Base-by-base conservation (phyloP, 805 yeast species). In the Cyberlindnera mycetangii region DNA sequence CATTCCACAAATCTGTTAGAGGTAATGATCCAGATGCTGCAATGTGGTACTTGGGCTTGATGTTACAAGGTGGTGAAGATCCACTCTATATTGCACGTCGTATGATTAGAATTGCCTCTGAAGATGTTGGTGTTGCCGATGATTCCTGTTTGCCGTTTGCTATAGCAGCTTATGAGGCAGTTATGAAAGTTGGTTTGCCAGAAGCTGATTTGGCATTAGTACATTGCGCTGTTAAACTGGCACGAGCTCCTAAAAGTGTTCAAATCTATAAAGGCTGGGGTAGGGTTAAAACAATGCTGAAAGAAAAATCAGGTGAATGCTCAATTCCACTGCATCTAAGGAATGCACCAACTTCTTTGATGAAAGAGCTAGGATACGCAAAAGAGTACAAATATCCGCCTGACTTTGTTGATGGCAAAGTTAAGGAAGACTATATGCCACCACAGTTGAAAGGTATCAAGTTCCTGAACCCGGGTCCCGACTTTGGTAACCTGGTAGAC, bases 21-120 rank as follows among this genome's bases (percentile, higher is more conserved):
- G 99, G 99, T 0, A 76, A 87, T 0, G 83, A 92, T 56, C 83
- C 90, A 0, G 88, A 93, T 67, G 98, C 97, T 0, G 83, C 98
- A 0, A 66, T 93, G 48, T 90, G 82, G 61, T 93, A 93, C 58
- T 66, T 93, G 17, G 92, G 83, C 0, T 73, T 89, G 38, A 93
- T 93, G 99, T 70, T 93, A 1, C 75, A 79, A 51, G 95, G 96
- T 3, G 99, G 99, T 0, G 99, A 95, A 61, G 95, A 87, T 58
- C 97, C 97, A 0, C 65, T 89, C 19, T 93, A 85, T 56, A 81
- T 93, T 11, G 89, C 93, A 0, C 71, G 99, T 34, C 69, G 99
- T 52, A 85, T 93, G 95, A 83, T 93, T 5, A 73, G 97, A 4
- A 93, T 93, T 17, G 98, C 99, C 0, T 83, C 93, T 58, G 99